Evolutionary conservation across 1,284 basidiomycete species (phyloP), one percentile per base, ranked within the genome.

Genomic region (Abortiporus biennis): DNA sequence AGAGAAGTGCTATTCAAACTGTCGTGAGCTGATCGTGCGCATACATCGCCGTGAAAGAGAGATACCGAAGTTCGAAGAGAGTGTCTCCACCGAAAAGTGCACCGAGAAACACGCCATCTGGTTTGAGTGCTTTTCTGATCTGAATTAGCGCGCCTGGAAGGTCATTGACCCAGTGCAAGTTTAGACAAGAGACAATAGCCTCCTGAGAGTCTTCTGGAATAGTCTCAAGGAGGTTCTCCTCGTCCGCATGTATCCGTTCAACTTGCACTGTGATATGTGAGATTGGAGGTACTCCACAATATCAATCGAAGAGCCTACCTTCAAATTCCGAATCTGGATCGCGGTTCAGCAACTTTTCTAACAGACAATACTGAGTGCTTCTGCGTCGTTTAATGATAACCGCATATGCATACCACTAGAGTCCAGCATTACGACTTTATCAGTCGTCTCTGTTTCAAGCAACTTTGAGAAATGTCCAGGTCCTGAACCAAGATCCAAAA

Each of bases 151-250:
- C 73, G 88, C 91, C 92, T 46, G 94, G 95, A 11, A 99, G 76
- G 65, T 99, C 96, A 55, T 99, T 99, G 6, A 97, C 83, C 96
- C 96, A 99, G 56, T 99, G 96, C 41, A 99, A 70, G 44, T 85
- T 87, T 2, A 96, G 74, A 55, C 89, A 92, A 12, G 91, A 94
- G 23, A 98, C 83, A 35, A 99, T 80, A 30, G 91, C 92, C 59
- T 99, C 95, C 58, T 95, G 84, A 16, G 87, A 88, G 46, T 87
- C 78, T 4, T 70, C 76, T 11, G 74, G 71, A 20, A 98, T 69
- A 16, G 64, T 59, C 45, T 74, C 62, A 2, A 90, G 69, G 1
- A 92, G 62, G 31, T 72, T 67, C 62, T 94, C 91, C 59, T 93
- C 91, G 52, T 93, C 89, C 36, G 73, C 79, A 46, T 80, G 76